These are phyloP conservation scores for Ophiostoma sp. DNA, from an alignment of 2,329 filamentous ascomycete genomes.

Conservation along the genomic window DNA sequence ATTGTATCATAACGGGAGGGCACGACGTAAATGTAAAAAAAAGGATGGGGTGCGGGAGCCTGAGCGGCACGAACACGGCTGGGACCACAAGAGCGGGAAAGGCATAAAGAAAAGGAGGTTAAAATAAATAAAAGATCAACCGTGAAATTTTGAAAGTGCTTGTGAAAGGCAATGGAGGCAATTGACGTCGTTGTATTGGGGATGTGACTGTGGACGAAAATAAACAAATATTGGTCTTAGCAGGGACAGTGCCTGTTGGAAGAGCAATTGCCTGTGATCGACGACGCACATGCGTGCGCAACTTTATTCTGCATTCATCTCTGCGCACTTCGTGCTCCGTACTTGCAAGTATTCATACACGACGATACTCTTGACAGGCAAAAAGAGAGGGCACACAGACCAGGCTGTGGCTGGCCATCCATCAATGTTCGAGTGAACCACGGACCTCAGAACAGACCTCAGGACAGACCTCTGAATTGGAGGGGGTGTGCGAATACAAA, in stretches of 20 bases:
- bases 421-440: not conserved
- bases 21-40: not conserved
- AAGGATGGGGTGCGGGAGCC: not conserved
- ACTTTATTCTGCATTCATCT: not conserved
- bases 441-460: not conserved
- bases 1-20: slow-evolving; percentile 1
- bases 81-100: not conserved
- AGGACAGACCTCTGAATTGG: not conserved
- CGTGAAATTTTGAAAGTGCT: not conserved
- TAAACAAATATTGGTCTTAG: not conserved
- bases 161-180: not conserved
- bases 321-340: not conserved
- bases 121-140: not conserved
- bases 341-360: not conserved
- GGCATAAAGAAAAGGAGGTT: not conserved
- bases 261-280: not conserved
- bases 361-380: not conserved
- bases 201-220: not conserved
- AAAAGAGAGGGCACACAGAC: not conserved
- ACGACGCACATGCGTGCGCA: not conserved
- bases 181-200: not conserved
- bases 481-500: slow-evolving; percentile 3
- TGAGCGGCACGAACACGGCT: not conserved
- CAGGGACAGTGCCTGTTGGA: not conserved
- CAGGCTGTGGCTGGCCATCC: slow-evolving; percentile 1